phyloP scores from a whole-genome alignment of 225 moss, liverwort and hornwort species.

The Physcomitrellopsis africana region DNA sequence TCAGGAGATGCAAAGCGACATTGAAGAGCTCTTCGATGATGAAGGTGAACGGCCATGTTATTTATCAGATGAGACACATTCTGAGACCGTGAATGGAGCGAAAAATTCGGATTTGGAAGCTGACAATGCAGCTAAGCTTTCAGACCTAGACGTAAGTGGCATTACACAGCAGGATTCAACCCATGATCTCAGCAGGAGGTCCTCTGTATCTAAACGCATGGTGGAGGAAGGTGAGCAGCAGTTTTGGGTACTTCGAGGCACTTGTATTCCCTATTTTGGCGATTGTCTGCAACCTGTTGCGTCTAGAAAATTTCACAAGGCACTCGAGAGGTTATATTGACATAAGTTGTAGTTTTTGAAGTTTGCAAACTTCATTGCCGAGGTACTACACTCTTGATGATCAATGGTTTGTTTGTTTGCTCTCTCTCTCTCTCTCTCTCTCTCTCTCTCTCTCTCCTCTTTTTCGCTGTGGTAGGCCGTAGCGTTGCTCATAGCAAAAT shows the following conservation, averaged over 20 bases:
- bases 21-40: slow-evolving; percentile 75
- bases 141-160: slow-evolving; percentile 37
- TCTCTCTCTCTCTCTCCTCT: background rate
- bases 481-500: slow-evolving; percentile 17
- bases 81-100: slow-evolving; percentile 27
- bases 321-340: background rate
- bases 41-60: slow-evolving; percentile 82
- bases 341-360: slow-evolving; percentile 6
- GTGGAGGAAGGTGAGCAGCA: slow-evolving; percentile 36
- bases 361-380: slow-evolving; percentile 4
- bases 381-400: slow-evolving; percentile 24
- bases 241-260: background rate
- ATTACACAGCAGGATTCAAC: slow-evolving; percentile 24
- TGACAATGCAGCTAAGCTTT: slow-evolving; percentile 26
- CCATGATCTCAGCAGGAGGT: slow-evolving; percentile 6
- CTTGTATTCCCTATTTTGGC: slow-evolving; percentile 2
- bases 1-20: slow-evolving; percentile 54
- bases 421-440: too few relatives aligned
- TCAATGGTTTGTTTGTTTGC: background rate
- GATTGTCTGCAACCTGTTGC: background rate
- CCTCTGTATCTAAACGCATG: slow-evolving; percentile 17
- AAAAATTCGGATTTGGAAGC: slow-evolving; percentile 34
- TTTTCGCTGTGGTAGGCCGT: slow-evolving; percentile 35
- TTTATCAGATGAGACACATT: slow-evolving; percentile 60
- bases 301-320: background rate